Conservation (phyloP, 2,329 filamentous ascomycete genomes). For the Diaporthe citriasiana region DNA sequence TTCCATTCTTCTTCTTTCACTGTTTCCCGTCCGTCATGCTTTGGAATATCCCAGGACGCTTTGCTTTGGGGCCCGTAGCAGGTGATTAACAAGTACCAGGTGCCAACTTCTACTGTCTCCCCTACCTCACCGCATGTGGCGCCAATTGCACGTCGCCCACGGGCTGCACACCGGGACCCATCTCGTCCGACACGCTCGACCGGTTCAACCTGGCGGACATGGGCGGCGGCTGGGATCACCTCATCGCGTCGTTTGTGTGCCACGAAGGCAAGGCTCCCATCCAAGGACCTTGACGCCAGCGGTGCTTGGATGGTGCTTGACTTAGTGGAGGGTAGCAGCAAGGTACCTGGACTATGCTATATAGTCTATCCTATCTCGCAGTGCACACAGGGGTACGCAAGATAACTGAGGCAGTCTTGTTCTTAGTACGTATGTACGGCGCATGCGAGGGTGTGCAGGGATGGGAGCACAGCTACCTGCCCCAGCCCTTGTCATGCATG, state of each 20-base stretch:
- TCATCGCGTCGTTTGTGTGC: slow-evolving; percentile 56
- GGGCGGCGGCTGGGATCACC: slow-evolving; percentile 56
- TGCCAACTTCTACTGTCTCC: slow-evolving; percentile 64
- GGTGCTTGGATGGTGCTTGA: neutral
- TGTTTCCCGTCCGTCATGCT: neutral
- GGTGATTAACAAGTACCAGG: slow-evolving; percentile 45
- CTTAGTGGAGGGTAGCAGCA: neutral
- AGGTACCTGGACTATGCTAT: neutral
- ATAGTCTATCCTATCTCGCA: neutral
- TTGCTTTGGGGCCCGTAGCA: neutral
- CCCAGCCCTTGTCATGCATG: slow-evolving; percentile 34
- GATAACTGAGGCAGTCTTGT: neutral
- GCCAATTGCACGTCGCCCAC: slow-evolving; percentile 63
- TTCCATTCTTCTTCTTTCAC: neutral
- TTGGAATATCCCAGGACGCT: neutral
- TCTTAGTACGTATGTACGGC: neutral
- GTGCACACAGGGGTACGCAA: neutral
- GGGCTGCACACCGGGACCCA: slow-evolving; percentile 65
- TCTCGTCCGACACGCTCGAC: slow-evolving; percentile 61
- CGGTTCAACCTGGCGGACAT: slow-evolving; percentile 63
- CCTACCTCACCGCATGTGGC: slow-evolving; percentile 57
- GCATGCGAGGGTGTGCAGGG: slow-evolving; percentile 14
- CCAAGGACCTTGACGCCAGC: neutral
- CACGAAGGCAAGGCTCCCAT: slow-evolving; percentile 36
- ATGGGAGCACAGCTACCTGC: neutral